Evolutionary conservation across 1,284 basidiomycete species (phyloP), one percentile per base, ranked within the genome.

Genomic region (Sporisorium graminicola): DNA sequence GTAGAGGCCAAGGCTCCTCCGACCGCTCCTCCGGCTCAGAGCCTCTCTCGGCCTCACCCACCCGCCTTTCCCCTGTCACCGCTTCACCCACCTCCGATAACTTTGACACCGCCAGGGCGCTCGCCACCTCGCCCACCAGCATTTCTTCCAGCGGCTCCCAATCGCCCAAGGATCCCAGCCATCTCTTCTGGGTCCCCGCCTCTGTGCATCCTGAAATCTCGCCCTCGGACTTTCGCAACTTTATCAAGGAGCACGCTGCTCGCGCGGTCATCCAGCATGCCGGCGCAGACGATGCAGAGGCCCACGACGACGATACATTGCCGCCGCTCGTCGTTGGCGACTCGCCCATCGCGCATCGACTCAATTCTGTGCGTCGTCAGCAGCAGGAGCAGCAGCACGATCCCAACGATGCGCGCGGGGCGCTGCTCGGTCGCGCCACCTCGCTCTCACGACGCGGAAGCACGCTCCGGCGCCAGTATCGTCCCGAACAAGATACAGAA

Each of bases 111-210:
- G 24, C 63, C 3, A 62, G 63, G 22, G 26, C 24, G 20, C 29
- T 62, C 50, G 54, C 63, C 0, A 53, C 47, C 18, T 71, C 69
- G 13, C 69, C 69, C 2, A 65, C 58, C 50, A 65, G 63, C 51
- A 58, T 65, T 35, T 44, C 44, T 13, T 58, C 72, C 5, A 47
- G 63, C 24, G 52, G 59, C 43, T 57, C 72, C 14, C 46, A 52
- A n/a, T 74, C 72, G 35, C 78, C 81, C 31, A 68, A 73, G 35
- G 81, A 81, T 50, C 80, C 82, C 7, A 68, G 68, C 24, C 77
- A 94, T 86, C 90, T 98, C 68, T 98, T 98, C 88, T 99, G 96
- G 96, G 94, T 99, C 18, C 96, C 96, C 43, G 96, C 96, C 16
- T 91, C 92, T 62, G 88, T 98, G 24, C 96, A 99, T 85, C 97